Percentiles rank a stretch among this genome's conserved stretches.
phyloP scores from a whole-genome alignment of 495 filamentous ascomycete species.

The Diplogelasinospora grovesii region DNA sequence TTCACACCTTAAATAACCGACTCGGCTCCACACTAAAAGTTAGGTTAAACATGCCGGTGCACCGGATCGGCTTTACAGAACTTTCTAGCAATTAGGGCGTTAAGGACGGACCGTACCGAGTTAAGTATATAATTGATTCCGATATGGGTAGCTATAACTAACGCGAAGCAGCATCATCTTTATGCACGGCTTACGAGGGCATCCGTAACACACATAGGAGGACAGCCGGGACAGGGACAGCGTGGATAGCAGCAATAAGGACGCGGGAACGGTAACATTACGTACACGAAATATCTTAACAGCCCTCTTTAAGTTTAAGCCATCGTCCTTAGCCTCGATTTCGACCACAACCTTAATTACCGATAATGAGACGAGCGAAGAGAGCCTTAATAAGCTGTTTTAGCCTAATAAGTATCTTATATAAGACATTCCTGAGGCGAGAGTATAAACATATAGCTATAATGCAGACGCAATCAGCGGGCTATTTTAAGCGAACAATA shows the following conservation, averaged over 20 bases:
- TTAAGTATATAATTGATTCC: constrained; percentile 12
- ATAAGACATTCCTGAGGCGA: constrained; percentile 29
- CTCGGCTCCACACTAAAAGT: no score
- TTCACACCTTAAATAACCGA: no score
- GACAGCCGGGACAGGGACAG: no score
- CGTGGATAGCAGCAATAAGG: not conserved
- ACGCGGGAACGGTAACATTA: no score
- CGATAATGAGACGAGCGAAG: no score
- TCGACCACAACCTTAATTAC: no score
- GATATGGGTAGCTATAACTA: not conserved
- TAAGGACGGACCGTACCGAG: constrained; percentile 3
- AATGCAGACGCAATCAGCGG: constrained; percentile 33
- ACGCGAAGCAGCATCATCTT: constrained; percentile 28
- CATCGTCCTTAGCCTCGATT: no score
- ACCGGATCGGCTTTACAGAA: constrained; percentile 12
- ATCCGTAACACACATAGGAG: constrained; percentile 29
- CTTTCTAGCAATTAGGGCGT: not conserved
- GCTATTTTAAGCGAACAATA: constrained; percentile 27
- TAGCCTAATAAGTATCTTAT: constrained; percentile 34
- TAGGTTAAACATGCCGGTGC: no score
- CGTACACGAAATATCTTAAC: no score
- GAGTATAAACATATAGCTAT: constrained; percentile 39
- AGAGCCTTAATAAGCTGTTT: no score
- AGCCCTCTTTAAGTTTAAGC: no score
- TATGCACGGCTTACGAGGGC: constrained; percentile 28